Base-by-base conservation (phyloP, 2,329 filamentous ascomycete species). In the Exophiala calicioides region DNA sequence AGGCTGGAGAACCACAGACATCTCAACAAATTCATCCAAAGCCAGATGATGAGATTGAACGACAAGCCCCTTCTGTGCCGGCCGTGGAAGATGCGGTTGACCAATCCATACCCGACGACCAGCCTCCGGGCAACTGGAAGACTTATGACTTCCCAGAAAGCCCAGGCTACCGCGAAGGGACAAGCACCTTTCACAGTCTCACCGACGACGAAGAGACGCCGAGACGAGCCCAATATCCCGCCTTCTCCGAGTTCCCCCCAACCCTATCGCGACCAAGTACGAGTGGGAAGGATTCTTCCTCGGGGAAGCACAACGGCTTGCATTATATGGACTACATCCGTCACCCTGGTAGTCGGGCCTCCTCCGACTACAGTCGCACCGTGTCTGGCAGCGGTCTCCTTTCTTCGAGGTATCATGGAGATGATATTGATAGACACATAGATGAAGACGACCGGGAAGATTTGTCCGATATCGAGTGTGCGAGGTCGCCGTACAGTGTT, bases 251-350 rank as follows among this genome's bases (percentile, higher is more conserved):
- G 20, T 5, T 21, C n/a, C 43, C 45, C 18, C 42, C 32, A n/a
- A 42, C 45, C 36, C 45, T 42, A 5, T 42, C 43, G 8, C 36
- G 43, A 19, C 34, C 51, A 3, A 44, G 37, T 15, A 40, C 51
- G 6, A 44, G 43, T 19, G 31, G 43, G 15, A 16, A 38, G 16
- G 52, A 55, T 26, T 32, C 33, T 19, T 32, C 37, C 6, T 18
- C 41, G 20, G 19, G 29, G 7, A 50, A 43, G 33, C 33, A 33
- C 16, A 44, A 42, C 9, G 31, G 34, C 46, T 41, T 23, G 31
- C 41, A 44, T 40, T 52, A 52, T 27, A 52, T 55, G 49, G 52
- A 55, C 30, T 55, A 55, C 19, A 34, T 55, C 16, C 44, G 39
- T 15, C 52, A 55, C 35, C 52, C 42, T 6, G 52, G 52, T 1